Evolutionary conservation across 495 filamentous ascomycete species (phyloP), one percentile per base, ranked within the genome.

Genomic region (Penicillium longicatenatum): DNA sequence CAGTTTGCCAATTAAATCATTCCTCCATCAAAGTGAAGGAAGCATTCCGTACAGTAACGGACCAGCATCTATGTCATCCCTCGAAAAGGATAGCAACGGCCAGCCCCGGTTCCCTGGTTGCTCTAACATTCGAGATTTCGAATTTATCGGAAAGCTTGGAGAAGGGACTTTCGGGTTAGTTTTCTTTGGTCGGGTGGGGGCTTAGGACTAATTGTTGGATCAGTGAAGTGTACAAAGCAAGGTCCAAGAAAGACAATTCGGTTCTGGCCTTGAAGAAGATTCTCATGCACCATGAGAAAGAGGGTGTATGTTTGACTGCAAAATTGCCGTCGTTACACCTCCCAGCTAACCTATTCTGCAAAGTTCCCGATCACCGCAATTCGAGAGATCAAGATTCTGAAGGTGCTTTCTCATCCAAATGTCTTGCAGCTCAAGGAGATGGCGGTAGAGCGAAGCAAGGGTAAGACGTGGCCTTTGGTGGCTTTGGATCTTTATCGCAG

Each of bases 311-410:
- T 77, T 42, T 17, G 4, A 39, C 14, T 16, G 4, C 16, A n/a
- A 6, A 39, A 4, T n/a, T 39, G 4, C 16, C 37, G 16, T 5
- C 16, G 16, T 17, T 39, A 7, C 8, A 31, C 14, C 7, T 2
- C 14, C 14, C 30, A 16, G 20, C 26, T 48, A 37, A 46, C 59
- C 63, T 51, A 61, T 20, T 49, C 45, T 55, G 21, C 2, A 47
- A 30, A 97, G 42, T 98, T 98, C 66, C 95, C 95, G 6, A 94
- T 99, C 22, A 99, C 95, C 0, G 95, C 95, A 2, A 90, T 98
- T 24, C 88, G 95, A 65, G 95, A 99, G 72, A 97, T 99, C 79
- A 98, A 97, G 78, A 82, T 99, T 29, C 75, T 99, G 33, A 99
- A 99, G 74, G 85, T 96, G 71, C 77, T 99, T 19, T 91, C 86